Percentiles rank a stretch among this genome's conserved stretches.
Conservation (phyloP, 2,329 filamentous ascomycete species). For the Pezizomycotina sp. region DNA sequence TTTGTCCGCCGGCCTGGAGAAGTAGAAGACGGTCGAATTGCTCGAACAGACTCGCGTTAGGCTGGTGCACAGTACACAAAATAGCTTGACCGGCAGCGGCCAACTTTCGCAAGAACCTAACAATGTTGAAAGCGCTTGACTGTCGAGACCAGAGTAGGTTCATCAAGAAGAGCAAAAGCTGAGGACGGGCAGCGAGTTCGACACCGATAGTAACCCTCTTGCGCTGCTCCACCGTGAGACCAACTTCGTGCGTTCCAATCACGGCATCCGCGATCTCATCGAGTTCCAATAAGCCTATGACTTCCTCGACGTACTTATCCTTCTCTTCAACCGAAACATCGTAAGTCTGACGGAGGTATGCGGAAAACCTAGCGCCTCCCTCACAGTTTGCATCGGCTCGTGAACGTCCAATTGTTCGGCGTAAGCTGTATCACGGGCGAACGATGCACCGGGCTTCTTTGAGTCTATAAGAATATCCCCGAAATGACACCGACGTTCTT, state of each 20-base stretch:
- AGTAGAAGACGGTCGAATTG: constrained; percentile 42
- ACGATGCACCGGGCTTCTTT: constrained; percentile 41
- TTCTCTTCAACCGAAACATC: constrained; percentile 42
- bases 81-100: constrained; percentile 44
- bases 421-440: constrained; percentile 54
- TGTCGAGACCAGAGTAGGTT: constrained; percentile 45
- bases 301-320: constrained; percentile 48
- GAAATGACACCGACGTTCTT: constrained; percentile 47
- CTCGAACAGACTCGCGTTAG: constrained; percentile 40
- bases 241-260: constrained; percentile 38
- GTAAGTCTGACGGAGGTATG: constrained; percentile 44
- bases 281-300: constrained; percentile 49
- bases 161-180: constrained; percentile 51
- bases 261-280: constrained; percentile 51
- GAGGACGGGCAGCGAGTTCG: constrained; percentile 53
- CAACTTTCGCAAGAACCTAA: constrained; percentile 44
- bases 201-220: constrained; percentile 60
- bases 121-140: constrained; percentile 45
- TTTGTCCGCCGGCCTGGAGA: constrained; percentile 38
- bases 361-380: constrained; percentile 54
- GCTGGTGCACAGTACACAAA: constrained; percentile 45
- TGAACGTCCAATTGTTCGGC: constrained; percentile 59
- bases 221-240: constrained; percentile 49
- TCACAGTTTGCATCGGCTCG: constrained; percentile 48
- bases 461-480: constrained; percentile 60